These are phyloP conservation scores for Lentinus tigrinus DNA, from an alignment of 768 basidiomycete genomes.

Conservation along the genomic window DNA sequence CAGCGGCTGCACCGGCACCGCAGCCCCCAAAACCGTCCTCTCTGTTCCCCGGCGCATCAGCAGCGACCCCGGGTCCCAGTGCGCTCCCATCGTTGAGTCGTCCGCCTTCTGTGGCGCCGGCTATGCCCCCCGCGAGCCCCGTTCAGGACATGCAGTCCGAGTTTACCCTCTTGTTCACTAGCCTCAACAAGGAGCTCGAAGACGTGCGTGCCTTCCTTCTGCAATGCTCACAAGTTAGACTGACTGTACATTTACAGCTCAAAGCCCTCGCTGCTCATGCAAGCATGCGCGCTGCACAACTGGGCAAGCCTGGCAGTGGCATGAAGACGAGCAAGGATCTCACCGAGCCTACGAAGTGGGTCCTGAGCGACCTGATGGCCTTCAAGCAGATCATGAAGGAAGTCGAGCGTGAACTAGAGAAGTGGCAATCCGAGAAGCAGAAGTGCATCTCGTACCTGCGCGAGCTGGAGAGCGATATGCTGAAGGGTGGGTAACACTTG, in stretches of 20 bases:
- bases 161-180: slow-evolving; percentile 47
- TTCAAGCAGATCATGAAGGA: slow-evolving; percentile 50
- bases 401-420: slow-evolving; percentile 42
- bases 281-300: background rate
- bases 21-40: background rate
- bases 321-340: slow-evolving; percentile 46
- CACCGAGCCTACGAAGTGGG: slow-evolving; percentile 50
- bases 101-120: background rate
- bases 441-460: slow-evolving; percentile 43
- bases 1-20: background rate
- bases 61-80: background rate
- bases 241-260: no score
- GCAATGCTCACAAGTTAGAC: no score
- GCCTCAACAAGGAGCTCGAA: slow-evolving; percentile 52
- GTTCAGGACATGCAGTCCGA: slow-evolving; percentile 72
- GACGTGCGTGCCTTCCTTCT: slow-evolving; percentile 55
- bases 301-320: slow-evolving; percentile 36
- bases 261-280: slow-evolving; percentile 7
- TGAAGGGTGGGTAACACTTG: slow-evolving; percentile 52
- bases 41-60: background rate
- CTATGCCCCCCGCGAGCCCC: slow-evolving; percentile 1
- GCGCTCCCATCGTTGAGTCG: background rate
- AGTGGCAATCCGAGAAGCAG: slow-evolving; percentile 45
- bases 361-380: slow-evolving; percentile 47
- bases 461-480: slow-evolving; percentile 61